Percentiles rank a stretch among this genome's conserved stretches.
Conservation (phyloP, 129 eudicot genomes). For the Escallonia rubra region DNA sequence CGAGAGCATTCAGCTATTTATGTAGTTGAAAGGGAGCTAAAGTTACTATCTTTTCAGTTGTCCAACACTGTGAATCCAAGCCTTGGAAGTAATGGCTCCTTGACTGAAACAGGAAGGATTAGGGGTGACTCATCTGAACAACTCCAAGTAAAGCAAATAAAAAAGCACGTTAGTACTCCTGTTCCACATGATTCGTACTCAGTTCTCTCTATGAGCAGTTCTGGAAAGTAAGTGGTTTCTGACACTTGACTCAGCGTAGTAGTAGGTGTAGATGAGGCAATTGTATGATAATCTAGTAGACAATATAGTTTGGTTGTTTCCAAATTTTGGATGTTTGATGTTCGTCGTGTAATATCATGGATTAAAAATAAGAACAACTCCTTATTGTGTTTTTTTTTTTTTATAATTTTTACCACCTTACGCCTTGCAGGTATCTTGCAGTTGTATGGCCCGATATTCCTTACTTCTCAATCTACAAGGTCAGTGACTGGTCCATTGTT, state of each 20-base stretch:
- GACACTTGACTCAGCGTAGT: neutral
- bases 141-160: slow-evolving; percentile 79
- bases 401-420: neutral
- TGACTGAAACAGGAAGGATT: slow-evolving; percentile 67
- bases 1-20: slow-evolving; percentile 89
- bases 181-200: slow-evolving; percentile 98
- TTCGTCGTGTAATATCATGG: too few relatives aligned
- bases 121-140: slow-evolving; percentile 83
- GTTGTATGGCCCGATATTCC: slow-evolving; percentile 99
- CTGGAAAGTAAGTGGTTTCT: slow-evolving; percentile 76
- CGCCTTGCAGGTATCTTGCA: slow-evolving; percentile 71
- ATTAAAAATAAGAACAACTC: neutral
- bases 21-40: slow-evolving; percentile 85
- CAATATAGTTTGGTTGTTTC: too few relatives aligned
- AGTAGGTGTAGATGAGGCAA: too few relatives aligned
- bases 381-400: slow-evolving; percentile 6
- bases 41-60: slow-evolving; percentile 76
- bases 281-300: too few relatives aligned
- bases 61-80: slow-evolving; percentile 78
- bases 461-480: slow-evolving; percentile 93
- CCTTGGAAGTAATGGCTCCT: slow-evolving; percentile 80
- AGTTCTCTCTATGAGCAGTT: slow-evolving; percentile 89
- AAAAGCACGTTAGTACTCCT: slow-evolving; percentile 89
- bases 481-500: slow-evolving; percentile 96
- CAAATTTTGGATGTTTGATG: too few relatives aligned